Percentiles rank a stretch among this genome's conserved stretches.
Evolutionary conservation across 148 eudicot species (phyloP).

Genomic region (Oxyria digyna): DNA sequence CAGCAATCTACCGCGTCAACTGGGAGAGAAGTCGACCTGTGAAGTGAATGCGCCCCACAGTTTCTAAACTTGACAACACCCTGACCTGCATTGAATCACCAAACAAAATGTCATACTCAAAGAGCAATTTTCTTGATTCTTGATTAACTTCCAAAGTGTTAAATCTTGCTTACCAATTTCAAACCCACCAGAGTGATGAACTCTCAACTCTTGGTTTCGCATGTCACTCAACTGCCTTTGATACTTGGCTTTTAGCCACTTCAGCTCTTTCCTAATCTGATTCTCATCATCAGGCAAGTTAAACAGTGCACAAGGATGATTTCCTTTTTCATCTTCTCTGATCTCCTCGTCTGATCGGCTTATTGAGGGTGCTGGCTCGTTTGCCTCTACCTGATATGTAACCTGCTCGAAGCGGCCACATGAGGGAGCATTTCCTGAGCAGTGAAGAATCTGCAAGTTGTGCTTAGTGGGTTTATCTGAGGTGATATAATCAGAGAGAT

Average conservation of each 20-base stretch:
- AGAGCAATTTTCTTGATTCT: constrained; percentile 10
- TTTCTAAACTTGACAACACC: neutral
- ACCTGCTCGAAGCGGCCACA: constrained; percentile 56
- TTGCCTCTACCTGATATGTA: constrained; percentile 19
- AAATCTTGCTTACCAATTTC: neutral
- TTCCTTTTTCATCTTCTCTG: neutral
- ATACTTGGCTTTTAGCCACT: constrained; percentile 5
- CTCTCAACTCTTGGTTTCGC: constrained; percentile 17
- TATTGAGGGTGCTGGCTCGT: constrained; percentile 10
- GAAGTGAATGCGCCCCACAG: constrained; percentile 26
- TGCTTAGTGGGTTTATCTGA: constrained; percentile 13
- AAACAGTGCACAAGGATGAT: neutral
- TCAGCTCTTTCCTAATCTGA: constrained; percentile 6
- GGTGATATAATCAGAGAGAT: constrained; percentile 12
- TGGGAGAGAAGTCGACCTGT: constrained; percentile 63
- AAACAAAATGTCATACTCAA: neutral
- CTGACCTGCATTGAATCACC: neutral
- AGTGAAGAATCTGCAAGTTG: constrained; percentile 18
- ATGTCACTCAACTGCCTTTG: constrained; percentile 17
- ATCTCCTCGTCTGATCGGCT: constrained; percentile 18
- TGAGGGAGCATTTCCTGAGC: constrained; percentile 23
- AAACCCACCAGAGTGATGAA: neutral
- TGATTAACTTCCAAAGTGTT: neutral
- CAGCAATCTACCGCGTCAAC: constrained; percentile 53
- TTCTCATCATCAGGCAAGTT: constrained; percentile 6